Evolutionary conservation across 2,329 filamentous ascomycete genomes (phyloP).

Genomic region (Diplodia mutila): DNA sequence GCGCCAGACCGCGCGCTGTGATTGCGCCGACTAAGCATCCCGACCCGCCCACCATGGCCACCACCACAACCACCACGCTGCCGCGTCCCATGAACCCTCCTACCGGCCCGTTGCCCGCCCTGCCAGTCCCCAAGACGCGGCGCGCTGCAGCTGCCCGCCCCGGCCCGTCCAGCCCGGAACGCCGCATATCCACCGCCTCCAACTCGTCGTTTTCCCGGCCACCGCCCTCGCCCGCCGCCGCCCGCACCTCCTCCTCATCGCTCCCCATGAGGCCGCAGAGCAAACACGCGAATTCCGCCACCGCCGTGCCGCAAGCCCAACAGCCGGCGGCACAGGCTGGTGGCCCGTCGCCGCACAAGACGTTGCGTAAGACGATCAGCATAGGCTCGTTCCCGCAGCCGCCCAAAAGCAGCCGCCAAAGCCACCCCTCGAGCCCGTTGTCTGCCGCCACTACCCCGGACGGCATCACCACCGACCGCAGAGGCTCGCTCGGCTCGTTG

Average conservation of each 20-base stretch:
- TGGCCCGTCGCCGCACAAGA: constrained; percentile 57
- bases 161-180: constrained; percentile 57
- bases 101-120: constrained; percentile 70
- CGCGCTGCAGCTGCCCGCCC: not conserved
- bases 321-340: constrained; percentile 25
- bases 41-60: constrained; percentile 21
- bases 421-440: constrained; percentile 61
- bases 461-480: constrained; percentile 39
- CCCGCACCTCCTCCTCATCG: constrained; percentile 25
- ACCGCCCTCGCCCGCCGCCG: constrained; percentile 5
- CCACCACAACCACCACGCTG: constrained; percentile 57
- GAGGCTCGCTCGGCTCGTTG: constrained; percentile 36
- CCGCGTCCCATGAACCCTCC: constrained; percentile 71
- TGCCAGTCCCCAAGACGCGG: constrained; percentile 73
- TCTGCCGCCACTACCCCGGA: constrained; percentile 52
- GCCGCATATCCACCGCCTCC: constrained; percentile 18
- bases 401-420: constrained; percentile 60
- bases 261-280: constrained; percentile 24
- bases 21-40: constrained; percentile 15
- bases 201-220: not conserved
- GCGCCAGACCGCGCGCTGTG: constrained; percentile 18
- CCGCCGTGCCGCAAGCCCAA: constrained; percentile 30
- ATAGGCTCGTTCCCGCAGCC: constrained; percentile 94
- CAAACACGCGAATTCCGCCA: constrained; percentile 23
- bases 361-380: constrained; percentile 84